Base-by-base conservation (phyloP, 2,329 filamentous ascomycete species). In the Colletotrichum viniferum region DNA sequence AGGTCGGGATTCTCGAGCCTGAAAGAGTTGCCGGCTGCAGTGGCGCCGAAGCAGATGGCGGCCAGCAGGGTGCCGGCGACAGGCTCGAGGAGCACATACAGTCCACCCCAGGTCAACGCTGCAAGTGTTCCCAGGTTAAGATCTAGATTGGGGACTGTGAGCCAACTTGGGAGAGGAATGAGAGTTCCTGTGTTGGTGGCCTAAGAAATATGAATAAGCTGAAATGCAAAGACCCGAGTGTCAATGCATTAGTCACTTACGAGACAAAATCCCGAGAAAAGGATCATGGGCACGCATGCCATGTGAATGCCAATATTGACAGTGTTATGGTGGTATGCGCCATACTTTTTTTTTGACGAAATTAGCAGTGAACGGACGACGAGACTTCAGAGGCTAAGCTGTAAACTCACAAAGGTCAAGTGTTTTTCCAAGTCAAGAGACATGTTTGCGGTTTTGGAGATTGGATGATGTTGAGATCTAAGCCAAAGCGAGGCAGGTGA, bases 41-140 rank as follows among this genome's bases (percentile, higher is more conserved):
- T 94, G 70, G 91, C 92, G 24, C 87, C 93, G 58, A 98, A 86
- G 76, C 98, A 92, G 36, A 98, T 88, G 4, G 94, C 90, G 7
- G 94, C 92, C 56, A 98, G 87, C 32, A 94, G 86, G 13, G 92
- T 92, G 66, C 97, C 97, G 13, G 97, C 97, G 1, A 98, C 95
- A 1, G 97, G 97, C 82, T 99, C 97, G 81, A 99, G 93, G 26
- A 99, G 90, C 63, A 98, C 89, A 82, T 98, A 99, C 71, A 98
- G 90, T 3, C 90, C 90, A 48, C 94, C 90, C 85, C 97, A 98
- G 32, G 93, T 81, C 68, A 92, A 89, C 38, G 92, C 91, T 60
- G 87, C 86, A 71, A 94, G 90, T 14, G 91, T 95, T 77, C 91
- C 91, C 58, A 92, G 86, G 78, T 92, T 96, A 73, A 92, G 90